phyloP scores from a whole-genome alignment of 2,329 filamentous ascomycete genomes.

The Cordyceps farinosa region DNA sequence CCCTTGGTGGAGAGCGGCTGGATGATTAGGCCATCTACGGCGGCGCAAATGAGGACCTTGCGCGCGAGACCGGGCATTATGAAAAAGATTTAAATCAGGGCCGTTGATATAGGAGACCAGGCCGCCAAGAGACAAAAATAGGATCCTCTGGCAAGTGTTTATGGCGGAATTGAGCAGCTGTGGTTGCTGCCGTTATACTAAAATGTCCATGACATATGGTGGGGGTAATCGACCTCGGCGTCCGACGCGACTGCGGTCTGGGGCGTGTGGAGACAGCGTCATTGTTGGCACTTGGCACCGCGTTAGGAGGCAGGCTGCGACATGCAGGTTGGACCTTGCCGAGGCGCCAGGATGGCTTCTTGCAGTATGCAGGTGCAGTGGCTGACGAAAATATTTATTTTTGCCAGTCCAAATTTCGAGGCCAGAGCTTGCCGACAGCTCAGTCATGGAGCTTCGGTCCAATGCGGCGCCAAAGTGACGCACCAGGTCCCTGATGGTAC shows the following conservation, averaged over 20 bases:
- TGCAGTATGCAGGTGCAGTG: background rate
- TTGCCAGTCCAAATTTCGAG: background rate
- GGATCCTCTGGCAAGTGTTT: background rate
- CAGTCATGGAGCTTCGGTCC: background rate
- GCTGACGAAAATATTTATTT: background rate
- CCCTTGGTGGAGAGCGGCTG: constrained; percentile 65
- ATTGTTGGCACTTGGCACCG: constrained; percentile 5
- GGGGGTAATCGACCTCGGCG: constrained; percentile 15
- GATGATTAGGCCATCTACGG: constrained; percentile 77
- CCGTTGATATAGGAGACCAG: background rate
- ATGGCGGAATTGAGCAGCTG: background rate
- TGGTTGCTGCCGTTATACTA: background rate
- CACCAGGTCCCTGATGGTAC: background rate
- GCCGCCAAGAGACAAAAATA: background rate
- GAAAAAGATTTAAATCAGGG: background rate
- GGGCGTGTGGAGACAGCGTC: constrained; percentile 18
- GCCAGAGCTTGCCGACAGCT: background rate
- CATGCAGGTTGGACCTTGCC: constrained; percentile 1
- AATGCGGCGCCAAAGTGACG: background rate
- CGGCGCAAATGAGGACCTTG: constrained; percentile 76
- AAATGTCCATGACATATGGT: constrained; percentile 12
- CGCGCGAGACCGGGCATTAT: constrained; percentile 73
- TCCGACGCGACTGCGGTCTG: constrained; percentile 17
- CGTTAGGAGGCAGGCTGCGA: background rate
- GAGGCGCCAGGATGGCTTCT: background rate